Conservation (phyloP, 768 basidiomycete species). For the Hericium erinaceus region DNA sequence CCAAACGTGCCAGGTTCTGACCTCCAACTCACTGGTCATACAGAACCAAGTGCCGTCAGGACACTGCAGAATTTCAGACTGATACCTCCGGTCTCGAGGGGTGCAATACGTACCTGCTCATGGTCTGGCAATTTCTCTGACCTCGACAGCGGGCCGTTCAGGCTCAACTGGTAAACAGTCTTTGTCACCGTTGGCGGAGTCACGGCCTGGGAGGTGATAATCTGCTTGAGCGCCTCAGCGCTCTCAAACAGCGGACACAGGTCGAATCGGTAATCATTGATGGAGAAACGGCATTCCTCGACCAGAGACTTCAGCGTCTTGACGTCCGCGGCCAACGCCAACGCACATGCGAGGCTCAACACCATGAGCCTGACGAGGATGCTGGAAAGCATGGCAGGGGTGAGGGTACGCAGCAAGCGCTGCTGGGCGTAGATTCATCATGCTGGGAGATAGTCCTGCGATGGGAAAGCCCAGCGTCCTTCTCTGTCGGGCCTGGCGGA, state of each 20-base stretch:
- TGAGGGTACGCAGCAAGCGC: neutral
- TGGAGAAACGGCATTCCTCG: conserved; percentile 18
- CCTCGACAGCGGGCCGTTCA: conserved; percentile 18
- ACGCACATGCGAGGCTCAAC: neutral
- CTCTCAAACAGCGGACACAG: conserved; percentile 21
- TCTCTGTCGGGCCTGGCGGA: neutral
- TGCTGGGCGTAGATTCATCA: neutral
- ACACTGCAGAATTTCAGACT: conserved; percentile 4
- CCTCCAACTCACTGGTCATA: conserved; percentile 6
- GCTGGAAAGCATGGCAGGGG: neutral
- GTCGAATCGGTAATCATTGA: conserved; percentile 14
- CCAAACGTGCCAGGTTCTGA: neutral
- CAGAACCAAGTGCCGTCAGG: conserved; percentile 12
- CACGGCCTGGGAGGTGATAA: conserved; percentile 11
- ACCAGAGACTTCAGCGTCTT: conserved; percentile 4
- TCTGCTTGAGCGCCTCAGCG: conserved; percentile 13
- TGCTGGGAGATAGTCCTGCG: neutral
- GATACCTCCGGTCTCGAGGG: neutral
- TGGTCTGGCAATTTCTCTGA: conserved; percentile 14
- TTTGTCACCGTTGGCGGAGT: conserved; percentile 23
- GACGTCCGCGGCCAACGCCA: neutral
- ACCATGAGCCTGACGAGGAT: neutral
- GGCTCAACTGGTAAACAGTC: conserved; percentile 19
- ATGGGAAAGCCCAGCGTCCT: neutral
- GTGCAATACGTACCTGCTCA: conserved; percentile 19